Conservation (phyloP, 2,329 filamentous ascomycete species). For the Colletotrichum limetticola region DNA sequence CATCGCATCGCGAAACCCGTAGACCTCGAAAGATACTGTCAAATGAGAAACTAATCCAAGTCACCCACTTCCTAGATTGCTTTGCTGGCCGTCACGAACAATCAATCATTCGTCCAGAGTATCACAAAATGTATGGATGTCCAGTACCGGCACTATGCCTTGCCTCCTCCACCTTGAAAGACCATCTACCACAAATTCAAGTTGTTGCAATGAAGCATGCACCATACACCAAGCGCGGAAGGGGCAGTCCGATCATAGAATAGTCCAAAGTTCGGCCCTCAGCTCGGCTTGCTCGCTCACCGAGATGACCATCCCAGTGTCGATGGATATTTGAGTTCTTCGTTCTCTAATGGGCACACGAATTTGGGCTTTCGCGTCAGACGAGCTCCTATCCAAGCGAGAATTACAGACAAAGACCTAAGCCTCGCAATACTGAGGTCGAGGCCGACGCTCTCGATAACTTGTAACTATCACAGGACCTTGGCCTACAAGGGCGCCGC, state of each 20-base stretch:
- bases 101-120: background rate
- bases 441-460: conserved; percentile 72
- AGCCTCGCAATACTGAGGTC: conserved; percentile 79
- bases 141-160: background rate
- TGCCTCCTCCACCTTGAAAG: background rate
- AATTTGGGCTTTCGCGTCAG: conserved; percentile 75
- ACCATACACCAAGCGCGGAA: background rate
- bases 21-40: background rate
- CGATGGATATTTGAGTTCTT: conserved; percentile 25
- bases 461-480: conserved; percentile 47
- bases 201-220: background rate
- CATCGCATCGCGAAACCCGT: background rate
- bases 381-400: conserved; percentile 67
- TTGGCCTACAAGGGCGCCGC: conserved; percentile 39
- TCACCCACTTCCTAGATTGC: background rate
- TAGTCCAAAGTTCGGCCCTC: background rate
- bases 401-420: conserved; percentile 72
- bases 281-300: background rate
- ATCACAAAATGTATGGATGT: background rate
- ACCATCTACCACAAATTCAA: background rate
- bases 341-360: conserved; percentile 56
- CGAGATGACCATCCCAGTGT: background rate
- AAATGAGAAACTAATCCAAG: background rate
- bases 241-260: background rate
- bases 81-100: background rate